Evolutionary conservation across 495 filamentous ascomycete genomes (phyloP).

Genomic region (Glonium stellatum): DNA sequence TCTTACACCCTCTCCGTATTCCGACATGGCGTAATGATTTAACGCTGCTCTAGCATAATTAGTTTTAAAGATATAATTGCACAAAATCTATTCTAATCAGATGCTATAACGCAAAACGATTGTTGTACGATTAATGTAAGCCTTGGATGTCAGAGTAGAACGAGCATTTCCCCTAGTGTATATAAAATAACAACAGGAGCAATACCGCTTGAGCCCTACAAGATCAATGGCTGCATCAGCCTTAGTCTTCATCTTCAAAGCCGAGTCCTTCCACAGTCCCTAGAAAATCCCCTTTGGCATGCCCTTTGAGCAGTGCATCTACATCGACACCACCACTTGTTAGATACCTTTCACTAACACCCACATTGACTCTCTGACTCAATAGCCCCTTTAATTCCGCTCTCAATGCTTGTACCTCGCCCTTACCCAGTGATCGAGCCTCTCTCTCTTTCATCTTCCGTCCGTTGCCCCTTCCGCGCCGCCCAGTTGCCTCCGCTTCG

Average conservation of each 20-base stretch:
- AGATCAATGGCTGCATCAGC: no score
- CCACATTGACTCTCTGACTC: constrained; percentile 72
- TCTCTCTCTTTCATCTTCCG: constrained; percentile 69
- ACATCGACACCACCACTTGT: constrained; percentile 75
- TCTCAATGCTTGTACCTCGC: constrained; percentile 56
- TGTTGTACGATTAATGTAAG: no score
- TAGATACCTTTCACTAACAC: constrained; percentile 86
- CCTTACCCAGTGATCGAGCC: constrained; percentile 59
- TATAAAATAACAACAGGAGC: no score
- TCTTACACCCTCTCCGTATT: no score
- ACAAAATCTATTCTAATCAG: no score
- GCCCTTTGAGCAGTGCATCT: constrained; percentile 62
- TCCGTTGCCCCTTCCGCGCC: constrained; percentile 58
- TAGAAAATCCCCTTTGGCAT: constrained; percentile 53
- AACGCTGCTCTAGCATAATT: no score
- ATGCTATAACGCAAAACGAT: no score
- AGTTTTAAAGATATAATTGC: no score
- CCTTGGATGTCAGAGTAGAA: no score
- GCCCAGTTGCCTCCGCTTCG: constrained; percentile 49
- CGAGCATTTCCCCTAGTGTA: no score
- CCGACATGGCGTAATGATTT: no score
- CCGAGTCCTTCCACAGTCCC: constrained; percentile 52
- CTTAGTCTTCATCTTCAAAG: constrained; percentile 29
- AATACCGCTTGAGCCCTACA: no score
- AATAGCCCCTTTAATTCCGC: constrained; percentile 61